Evolutionary conservation across 106 monocot species (phyloP).

Genomic region (Acorus calamus): DNA sequence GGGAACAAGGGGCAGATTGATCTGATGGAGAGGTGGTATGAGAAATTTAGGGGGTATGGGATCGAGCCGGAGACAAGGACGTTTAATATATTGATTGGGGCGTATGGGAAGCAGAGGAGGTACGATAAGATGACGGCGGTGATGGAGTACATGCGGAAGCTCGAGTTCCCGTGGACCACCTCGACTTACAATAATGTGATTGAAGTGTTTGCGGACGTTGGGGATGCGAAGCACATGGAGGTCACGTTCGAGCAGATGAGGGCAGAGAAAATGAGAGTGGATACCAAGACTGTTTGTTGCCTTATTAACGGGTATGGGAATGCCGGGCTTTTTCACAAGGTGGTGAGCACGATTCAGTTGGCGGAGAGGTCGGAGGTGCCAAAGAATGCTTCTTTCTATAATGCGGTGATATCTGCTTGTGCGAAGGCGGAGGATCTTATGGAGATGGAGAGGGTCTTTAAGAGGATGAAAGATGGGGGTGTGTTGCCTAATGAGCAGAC

Average conservation of each 20-base stretch:
- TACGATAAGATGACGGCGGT: constrained; percentile 88
- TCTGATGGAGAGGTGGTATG: constrained; percentile 92
- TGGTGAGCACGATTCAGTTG: constrained; percentile 61
- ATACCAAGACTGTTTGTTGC: constrained; percentile 82
- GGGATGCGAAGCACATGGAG: constrained; percentile 81
- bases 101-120: constrained; percentile 66
- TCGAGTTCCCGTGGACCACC: constrained; percentile 75
- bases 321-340: constrained; percentile 79
- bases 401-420: constrained; percentile 79
- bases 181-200: constrained; percentile 83
- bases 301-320: constrained; percentile 74
- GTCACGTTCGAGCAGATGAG: constrained; percentile 81
- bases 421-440: constrained; percentile 76
- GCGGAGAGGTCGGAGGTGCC: constrained; percentile 66
- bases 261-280: constrained; percentile 68
- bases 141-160: constrained; percentile 87
- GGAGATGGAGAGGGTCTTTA: constrained; percentile 98
- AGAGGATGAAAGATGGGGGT: constrained; percentile 62
- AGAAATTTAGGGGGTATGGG: constrained; percentile 63
- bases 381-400: constrained; percentile 50
- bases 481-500: constrained; percentile 45
- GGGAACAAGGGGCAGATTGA: constrained; percentile 58
- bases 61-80: constrained; percentile 83
- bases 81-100: constrained; percentile 80
- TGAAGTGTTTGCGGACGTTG: constrained; percentile 73